Base-by-base conservation (phyloP, 2,329 filamentous ascomycete species). In the Arthroderma uncinatum region DNA sequence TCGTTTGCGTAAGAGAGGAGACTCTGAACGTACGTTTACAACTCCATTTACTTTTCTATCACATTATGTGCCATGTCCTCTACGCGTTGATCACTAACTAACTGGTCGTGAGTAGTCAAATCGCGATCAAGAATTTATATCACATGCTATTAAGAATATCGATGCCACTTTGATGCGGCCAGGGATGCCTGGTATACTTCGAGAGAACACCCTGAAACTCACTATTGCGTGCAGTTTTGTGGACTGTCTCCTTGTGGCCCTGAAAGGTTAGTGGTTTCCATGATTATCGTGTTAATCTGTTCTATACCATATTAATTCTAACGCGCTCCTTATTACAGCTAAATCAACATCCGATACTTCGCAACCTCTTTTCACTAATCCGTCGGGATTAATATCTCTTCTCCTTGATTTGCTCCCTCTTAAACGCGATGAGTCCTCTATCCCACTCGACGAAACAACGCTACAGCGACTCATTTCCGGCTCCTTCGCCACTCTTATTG, bases 101-200 rank as follows among this genome's bases (percentile, higher is more conserved):
- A 65, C 2, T 16, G 53, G 63, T 67, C 59, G 58, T 63, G 12
- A 14, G 19, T 42, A 70, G 65, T 59, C 66, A 12, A 64, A 66
- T 5, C 67, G 69, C 14, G 67, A 71, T 37, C 64, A 67, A 55
- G 61, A 61, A n/a, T 73, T 75, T 53, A 65, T 74, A 10, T 64
- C 63, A 44, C 75, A 74, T 57, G 73, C 71, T 59, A 70, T 85
- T 57, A 73, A 71, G 5, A 73, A 86, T 28, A 70, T 86, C 21
- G 78, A 84, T 33, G 73, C 78, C 16, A 83, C 83, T 5, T 77
- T 89, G 53, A 81, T 79, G 10, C 79, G 84, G 58, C 71, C 77
- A 23, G 73, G 79, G 19, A 73, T 85, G 59, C 70, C 79, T 12
- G 73, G 75, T 7, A 70, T 67, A 40, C 74, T 76, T 57, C 66